These are phyloP conservation scores for Trametes coccinea DNA, from an alignment of 768 basidiomycete species.

Conservation along the genomic window DNA sequence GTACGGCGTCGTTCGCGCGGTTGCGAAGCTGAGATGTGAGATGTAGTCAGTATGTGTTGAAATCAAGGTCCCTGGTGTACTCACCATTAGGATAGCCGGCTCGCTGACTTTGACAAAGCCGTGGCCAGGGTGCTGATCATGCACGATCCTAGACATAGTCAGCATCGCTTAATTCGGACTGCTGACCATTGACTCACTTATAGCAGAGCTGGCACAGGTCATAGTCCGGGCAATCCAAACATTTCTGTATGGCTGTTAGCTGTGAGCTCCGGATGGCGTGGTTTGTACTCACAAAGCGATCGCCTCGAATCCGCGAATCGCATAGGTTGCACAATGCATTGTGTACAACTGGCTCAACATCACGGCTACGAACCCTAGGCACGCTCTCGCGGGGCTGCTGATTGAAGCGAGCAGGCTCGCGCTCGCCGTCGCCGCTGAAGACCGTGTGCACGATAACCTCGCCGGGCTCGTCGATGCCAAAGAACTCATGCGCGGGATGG, in stretches of 20 bases:
- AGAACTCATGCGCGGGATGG: slow-evolving; percentile 66
- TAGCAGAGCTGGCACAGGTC: slow-evolving; percentile 77
- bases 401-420: slow-evolving; percentile 10
- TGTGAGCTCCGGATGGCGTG: not conserved
- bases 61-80: slow-evolving; percentile 19
- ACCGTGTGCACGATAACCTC: slow-evolving; percentile 66
- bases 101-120: slow-evolving; percentile 65
- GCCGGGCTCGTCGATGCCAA: slow-evolving; percentile 65
- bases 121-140: slow-evolving; percentile 76
- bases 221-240: slow-evolving; percentile 78
- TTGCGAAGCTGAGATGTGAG: slow-evolving; percentile 37
- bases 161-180: not conserved
- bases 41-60: not conserved
- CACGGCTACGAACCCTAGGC: not conserved
- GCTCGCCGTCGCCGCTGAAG: slow-evolving; percentile 42
- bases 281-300: slow-evolving; percentile 56
- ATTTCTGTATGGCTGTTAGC: slow-evolving; percentile 54
- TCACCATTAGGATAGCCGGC: slow-evolving; percentile 58
- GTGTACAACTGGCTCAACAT: slow-evolving; percentile 45
- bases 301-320: slow-evolving; percentile 65
- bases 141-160: slow-evolving; percentile 49
- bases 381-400: not conserved
- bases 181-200: slow-evolving; percentile 35
- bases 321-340: slow-evolving; percentile 77
- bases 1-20: slow-evolving; percentile 33